Percentiles rank a stretch among this genome's conserved stretches.
These are phyloP conservation scores for Neurospora hispaniola DNA, from an alignment of 495 filamentous ascomycete species.

Conservation along the genomic window DNA sequence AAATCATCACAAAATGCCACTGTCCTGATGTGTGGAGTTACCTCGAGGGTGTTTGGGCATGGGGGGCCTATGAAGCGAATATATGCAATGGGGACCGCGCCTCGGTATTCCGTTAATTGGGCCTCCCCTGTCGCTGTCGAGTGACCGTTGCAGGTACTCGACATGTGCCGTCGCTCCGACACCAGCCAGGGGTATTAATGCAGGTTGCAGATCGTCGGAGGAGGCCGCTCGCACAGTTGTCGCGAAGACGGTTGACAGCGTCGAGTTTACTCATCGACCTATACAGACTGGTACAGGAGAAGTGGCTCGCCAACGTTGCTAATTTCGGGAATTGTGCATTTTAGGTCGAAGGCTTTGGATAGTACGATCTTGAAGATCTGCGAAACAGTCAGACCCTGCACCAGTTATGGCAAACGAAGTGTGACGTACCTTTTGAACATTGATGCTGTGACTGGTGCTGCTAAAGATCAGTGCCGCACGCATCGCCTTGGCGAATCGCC, in stretches of 20 bases:
- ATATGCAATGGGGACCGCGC: background rate
- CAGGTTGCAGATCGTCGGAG: background rate
- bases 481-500: constrained; percentile 96
- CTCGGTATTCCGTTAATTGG: background rate
- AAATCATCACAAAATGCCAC: no score
- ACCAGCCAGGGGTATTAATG: background rate
- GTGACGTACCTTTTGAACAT: constrained; percentile 82
- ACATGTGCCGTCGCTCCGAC: background rate
- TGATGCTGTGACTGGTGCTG: constrained; percentile 97
- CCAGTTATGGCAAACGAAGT: background rate
- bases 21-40: background rate
- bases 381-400: background rate
- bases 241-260: background rate
- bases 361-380: constrained; percentile 99
- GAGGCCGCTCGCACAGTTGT: background rate
- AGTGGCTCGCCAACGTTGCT: constrained; percentile 96
- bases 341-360: constrained; percentile 95
- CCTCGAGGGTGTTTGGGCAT: background rate
- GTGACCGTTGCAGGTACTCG: background rate
- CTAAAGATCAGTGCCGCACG: constrained; percentile 94
- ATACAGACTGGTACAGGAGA: constrained; percentile 68
- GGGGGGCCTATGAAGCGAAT: background rate
- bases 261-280: background rate
- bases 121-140: background rate
- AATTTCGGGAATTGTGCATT: constrained; percentile 98